Evolutionary conservation across 306 rosid species (phyloP), one percentile per base, ranked within the genome.

Genomic region (Fragaria ananassa): DNA sequence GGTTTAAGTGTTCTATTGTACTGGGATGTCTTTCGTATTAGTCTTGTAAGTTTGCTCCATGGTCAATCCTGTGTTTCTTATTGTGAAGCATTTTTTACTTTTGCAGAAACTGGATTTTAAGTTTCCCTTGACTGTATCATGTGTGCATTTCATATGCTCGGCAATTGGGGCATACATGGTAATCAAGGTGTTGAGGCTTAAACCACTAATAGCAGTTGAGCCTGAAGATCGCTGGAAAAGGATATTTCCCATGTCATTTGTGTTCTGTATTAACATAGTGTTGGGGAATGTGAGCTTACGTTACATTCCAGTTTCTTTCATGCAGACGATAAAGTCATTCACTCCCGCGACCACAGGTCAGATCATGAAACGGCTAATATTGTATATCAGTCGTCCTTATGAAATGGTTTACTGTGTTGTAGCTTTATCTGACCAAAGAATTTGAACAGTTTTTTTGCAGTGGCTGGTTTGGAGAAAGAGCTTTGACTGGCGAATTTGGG

Each of bases 231-330:
- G 95, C 78, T 92, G 93, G 98, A 89, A 83, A 81, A 92, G 98
- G 86, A 95, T 95, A 71, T 95, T 95, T 78, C 98, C 98, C 7
- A 95, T 95, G 98, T 95, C 98, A n/a, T 92, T 95, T 67, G 98
- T 94, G 78, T 94, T 94, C 80, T 94, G 98, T 58, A 92, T 94
- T 66, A 94, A 94, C 85, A 94, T 95, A 74, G 97, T 95, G 39
- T 76, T 95, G 87, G 98, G 98, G 77, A 95, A 95, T 79, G 98
- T 95, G 73, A 95, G 98, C 85, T 73, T 95, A 31, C 88, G 98
- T 44, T 95, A 95, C 87, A 92, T 95, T 81, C 98, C 98, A 65
- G 98, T 95, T 79, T 95, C 98, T 56, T 95, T 95, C 83, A 95
- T 95, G 98, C 98, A 94, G 90, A 94, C 98, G 45, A 90, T 94